Base-by-base conservation (phyloP, 495 filamentous ascomycete species). In the Entonaema liquescens region DNA sequence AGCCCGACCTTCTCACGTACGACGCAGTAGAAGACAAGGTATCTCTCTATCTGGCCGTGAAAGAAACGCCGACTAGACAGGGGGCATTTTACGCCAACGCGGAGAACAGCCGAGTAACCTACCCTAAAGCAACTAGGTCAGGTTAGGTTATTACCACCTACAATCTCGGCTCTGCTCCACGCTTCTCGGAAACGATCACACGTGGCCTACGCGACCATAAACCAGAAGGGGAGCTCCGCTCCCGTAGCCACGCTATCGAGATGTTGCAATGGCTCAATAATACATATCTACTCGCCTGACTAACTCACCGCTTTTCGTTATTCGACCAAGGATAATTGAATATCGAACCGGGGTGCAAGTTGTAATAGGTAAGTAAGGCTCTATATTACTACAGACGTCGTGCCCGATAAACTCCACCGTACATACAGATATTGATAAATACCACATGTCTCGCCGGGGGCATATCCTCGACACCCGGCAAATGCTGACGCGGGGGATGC, bases 371-470 rank as follows among this genome's bases (percentile, higher is more conserved):
- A 47, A 19, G 42, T 47, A 47, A 47, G 42, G 42, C 42, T 21
- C 42, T 47, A 47, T 47, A 47, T 47, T 47, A 47, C 42, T 47
- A 47, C 42, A 47, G 4, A 47, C 17, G 21, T 47, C 42, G 17
- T 21, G 17, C 42, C 17, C 8, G 19, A 47, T 47, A 21, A 23
- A 47, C 42, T 47, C 42, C 42, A 47, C 42, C 42, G 17, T 23
- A 47, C 42, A 11, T 47, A 47, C 42, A 47, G 42, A 23, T 47
- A 47, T 47, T 47, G 42, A 47, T 47, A 53, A 12, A 53, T 53
- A 53, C 26, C 12, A 23, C 47, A 25, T 52, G 9, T 28, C 25
- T 28, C 8, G 47, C 21, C 47, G 25, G 47, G 9, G 19, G n/a
- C 6, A 25, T 25, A 15, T 23, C 11, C 25, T 25, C 49, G 15